phyloP scores from a whole-genome alignment of 2,329 filamentous ascomycete genomes.

The Neofusicoccum kwambonambiense region DNA sequence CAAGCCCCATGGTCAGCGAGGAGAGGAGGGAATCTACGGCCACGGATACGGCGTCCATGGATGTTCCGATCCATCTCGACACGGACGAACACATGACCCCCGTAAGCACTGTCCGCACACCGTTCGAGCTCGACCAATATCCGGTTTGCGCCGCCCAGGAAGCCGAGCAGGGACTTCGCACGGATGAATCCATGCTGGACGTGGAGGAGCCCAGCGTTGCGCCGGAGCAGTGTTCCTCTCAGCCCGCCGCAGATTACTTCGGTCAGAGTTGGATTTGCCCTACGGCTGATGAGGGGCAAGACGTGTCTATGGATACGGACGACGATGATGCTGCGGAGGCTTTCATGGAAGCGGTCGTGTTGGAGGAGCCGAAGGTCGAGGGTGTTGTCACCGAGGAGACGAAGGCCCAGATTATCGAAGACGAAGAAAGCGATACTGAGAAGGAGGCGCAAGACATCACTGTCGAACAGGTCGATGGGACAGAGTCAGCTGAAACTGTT shows the following conservation, averaged over 20 bases:
- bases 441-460: background rate
- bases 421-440: background rate
- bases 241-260: background rate
- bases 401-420: background rate
- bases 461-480: background rate
- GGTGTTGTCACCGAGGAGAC: no score
- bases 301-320: background rate
- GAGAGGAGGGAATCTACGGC: constrained; percentile 26
- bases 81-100: background rate
- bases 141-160: background rate
- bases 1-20: background rate
- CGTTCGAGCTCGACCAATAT: background rate
- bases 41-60: background rate
- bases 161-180: background rate
- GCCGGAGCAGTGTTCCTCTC: background rate
- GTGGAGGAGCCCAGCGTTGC: background rate
- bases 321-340: background rate
- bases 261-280: background rate
- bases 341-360: background rate
- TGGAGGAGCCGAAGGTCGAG: no score
- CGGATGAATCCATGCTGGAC: background rate
- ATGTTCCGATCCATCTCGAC: background rate
- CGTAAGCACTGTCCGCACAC: background rate
- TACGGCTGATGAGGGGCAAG: background rate
- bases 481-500: background rate